Percentiles rank a stretch among this genome's conserved stretches.
phyloP scores from a whole-genome alignment of 495 filamentous ascomycete species.

The Rusavskia elegans region DNA sequence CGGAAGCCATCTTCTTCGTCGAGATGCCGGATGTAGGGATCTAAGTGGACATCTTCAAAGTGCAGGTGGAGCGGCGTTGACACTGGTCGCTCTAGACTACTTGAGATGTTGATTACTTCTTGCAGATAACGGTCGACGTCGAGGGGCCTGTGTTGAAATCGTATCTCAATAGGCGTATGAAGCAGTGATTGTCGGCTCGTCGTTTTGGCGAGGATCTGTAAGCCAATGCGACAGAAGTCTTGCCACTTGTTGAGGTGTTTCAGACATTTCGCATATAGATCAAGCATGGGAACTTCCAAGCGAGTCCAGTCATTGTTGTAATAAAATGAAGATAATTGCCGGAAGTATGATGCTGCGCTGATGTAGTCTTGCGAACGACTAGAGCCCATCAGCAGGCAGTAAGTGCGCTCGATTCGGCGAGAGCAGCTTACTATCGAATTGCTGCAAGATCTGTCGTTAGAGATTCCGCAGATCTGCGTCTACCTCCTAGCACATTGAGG shows the following conservation, averaged over 20 bases:
- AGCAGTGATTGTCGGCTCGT: constrained; percentile 17
- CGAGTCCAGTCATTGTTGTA: constrained; percentile 63
- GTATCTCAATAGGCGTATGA: constrained; percentile 1
- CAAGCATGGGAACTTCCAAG: constrained; percentile 66
- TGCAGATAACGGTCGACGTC: constrained; percentile 44
- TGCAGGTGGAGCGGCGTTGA: constrained; percentile 52
- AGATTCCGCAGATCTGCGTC: constrained; percentile 56
- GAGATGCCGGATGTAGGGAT: constrained; percentile 53
- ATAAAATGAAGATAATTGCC: constrained; percentile 68
- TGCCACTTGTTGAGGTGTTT: constrained; percentile 58
- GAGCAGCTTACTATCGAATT: constrained; percentile 48
- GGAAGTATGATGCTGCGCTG: constrained; percentile 64
- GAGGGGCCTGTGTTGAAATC: constrained; percentile 33
- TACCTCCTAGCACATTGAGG: constrained; percentile 57
- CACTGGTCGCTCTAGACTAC: constrained; percentile 45
- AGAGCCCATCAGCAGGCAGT: constrained; percentile 1
- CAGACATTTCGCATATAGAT: constrained; percentile 73
- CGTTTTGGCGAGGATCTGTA: constrained; percentile 56
- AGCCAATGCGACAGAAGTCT: constrained; percentile 61
- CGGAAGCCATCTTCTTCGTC: constrained; percentile 65
- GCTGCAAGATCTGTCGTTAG: constrained; percentile 76
- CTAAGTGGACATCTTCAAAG: constrained; percentile 54
- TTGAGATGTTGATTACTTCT: constrained; percentile 48
- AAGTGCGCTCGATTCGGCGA: not conserved
- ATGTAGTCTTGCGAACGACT: constrained; percentile 52